These are phyloP conservation scores for Aphanocladium album DNA, from an alignment of 2,329 filamentous ascomycete species.

Conservation along the genomic window DNA sequence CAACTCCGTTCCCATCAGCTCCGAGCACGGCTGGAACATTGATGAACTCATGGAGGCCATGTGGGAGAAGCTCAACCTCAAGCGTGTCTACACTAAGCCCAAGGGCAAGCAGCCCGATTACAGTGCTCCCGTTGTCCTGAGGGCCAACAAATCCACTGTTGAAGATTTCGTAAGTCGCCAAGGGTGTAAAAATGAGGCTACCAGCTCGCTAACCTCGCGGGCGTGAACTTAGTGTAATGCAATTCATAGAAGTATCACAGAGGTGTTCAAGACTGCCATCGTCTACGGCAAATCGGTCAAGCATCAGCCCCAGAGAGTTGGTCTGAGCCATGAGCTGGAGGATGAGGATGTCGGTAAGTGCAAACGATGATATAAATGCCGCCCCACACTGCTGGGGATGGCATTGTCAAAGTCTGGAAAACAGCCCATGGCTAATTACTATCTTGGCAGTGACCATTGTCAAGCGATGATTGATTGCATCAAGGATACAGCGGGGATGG, in stretches of 20 bases:
- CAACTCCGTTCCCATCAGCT: constrained; percentile 94
- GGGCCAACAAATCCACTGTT: constrained; percentile 75
- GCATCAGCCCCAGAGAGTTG: constrained; percentile 95
- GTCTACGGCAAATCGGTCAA: constrained; percentile 98
- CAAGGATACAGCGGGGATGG: constrained; percentile 22
- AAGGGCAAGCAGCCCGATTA: constrained; percentile 96
- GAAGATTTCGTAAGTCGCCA: constrained; percentile 83
- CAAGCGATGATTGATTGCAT: constrained; percentile 51
- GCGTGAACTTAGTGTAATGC: constrained; percentile 70
- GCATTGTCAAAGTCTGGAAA: not conserved
- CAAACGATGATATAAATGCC: constrained; percentile 1
- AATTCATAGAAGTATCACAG: constrained; percentile 93
- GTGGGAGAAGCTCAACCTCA: constrained; percentile 94
- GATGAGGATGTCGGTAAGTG: constrained; percentile 93
- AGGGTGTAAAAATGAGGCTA: not conserved
- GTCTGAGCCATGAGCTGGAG: constrained; percentile 81
- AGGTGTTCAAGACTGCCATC: constrained; percentile 91
- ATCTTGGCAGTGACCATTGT: constrained; percentile 47
- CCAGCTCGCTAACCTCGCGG: constrained; percentile 28
- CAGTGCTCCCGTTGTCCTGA: constrained; percentile 81
- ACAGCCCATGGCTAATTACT: constrained; percentile 22
- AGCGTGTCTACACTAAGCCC: constrained; percentile 94
- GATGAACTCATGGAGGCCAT: constrained; percentile 96
- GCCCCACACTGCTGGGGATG: not conserved
- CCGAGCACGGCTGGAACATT: constrained; percentile 96